Percentiles rank a stretch among this genome's conserved stretches.
phyloP scores from a whole-genome alignment of 2,329 filamentous ascomycete genomes.

The Epichloe amarillans region DNA sequence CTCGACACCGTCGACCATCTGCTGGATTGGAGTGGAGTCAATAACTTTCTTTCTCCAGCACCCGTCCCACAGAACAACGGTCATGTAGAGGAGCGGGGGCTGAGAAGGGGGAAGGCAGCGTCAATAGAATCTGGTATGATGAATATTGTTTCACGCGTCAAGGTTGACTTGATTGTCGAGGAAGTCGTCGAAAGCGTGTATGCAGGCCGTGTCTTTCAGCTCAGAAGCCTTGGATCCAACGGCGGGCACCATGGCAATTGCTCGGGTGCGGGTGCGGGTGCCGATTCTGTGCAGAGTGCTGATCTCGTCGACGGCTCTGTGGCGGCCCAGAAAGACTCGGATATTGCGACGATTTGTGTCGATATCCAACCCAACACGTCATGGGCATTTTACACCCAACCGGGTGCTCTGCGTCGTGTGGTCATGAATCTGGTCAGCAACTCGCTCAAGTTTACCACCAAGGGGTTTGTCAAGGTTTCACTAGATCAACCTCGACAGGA shows the following conservation, averaged over 20 bases:
- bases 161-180: conserved; percentile 28
- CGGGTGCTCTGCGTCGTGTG: conserved; percentile 37
- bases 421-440: conserved; percentile 53
- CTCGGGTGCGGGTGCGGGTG: too few species aligned
- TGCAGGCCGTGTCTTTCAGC: conserved; percentile 29
- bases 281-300: neutral
- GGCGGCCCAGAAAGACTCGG: conserved; percentile 7
- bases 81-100: conserved; percentile 1
- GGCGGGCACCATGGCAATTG: neutral
- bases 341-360: conserved; percentile 17
- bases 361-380: conserved; percentile 26
- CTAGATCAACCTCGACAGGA: conserved; percentile 7
- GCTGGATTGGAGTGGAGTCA: conserved; percentile 42
- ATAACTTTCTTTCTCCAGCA: conserved; percentile 17
- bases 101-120: conserved; percentile 2
- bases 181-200: conserved; percentile 34
- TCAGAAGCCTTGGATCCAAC: neutral
- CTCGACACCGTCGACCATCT: conserved; percentile 42
- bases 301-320: neutral
- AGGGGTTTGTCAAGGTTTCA: conserved; percentile 18
- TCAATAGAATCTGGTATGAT: conserved; percentile 9
- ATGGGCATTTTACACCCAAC: conserved; percentile 42
- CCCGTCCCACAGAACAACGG: neutral
- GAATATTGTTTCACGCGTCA: conserved; percentile 13
- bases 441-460: conserved; percentile 44